Evolutionary conservation across 1,284 basidiomycete species (phyloP).

Genomic region (Marasmius tenuissimus): DNA sequence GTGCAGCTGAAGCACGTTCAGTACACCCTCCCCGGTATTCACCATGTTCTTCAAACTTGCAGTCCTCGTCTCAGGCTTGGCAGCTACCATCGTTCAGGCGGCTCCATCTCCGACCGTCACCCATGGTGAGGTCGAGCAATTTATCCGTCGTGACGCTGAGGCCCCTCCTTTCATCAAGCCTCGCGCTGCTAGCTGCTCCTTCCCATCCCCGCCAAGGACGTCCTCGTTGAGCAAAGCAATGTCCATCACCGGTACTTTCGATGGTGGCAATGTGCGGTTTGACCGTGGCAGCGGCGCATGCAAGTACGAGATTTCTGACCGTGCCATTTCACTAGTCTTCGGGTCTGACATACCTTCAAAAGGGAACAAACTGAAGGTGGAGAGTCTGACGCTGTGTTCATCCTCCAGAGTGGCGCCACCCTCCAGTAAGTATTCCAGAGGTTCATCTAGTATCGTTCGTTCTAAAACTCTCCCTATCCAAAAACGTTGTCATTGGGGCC

Average conservation of each 20-base stretch:
- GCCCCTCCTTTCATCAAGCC: neutral
- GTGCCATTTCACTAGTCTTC: no score
- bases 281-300: constrained; percentile 15
- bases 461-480: neutral
- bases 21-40: no score
- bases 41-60: no score
- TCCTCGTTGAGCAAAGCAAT: constrained; percentile 12
- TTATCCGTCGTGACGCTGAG: neutral
- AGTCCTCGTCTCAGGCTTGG: no score
- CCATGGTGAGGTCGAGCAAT: neutral
- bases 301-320: neutral
- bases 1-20: no score
- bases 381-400: constrained; percentile 6
- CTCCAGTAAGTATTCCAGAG: neutral
- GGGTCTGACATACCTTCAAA: neutral
- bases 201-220: constrained; percentile 15
- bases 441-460: neutral
- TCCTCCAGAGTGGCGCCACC: constrained; percentile 14
- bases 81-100: no score
- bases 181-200: constrained; percentile 14
- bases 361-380: neutral
- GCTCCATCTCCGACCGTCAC: no score
- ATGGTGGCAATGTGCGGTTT: constrained; percentile 15
- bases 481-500: constrained; percentile 17
- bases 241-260: constrained; percentile 14